These are phyloP conservation scores for Dacryopinax primogenitus DNA, from an alignment of 768 basidiomycete species.

Conservation along the genomic window DNA sequence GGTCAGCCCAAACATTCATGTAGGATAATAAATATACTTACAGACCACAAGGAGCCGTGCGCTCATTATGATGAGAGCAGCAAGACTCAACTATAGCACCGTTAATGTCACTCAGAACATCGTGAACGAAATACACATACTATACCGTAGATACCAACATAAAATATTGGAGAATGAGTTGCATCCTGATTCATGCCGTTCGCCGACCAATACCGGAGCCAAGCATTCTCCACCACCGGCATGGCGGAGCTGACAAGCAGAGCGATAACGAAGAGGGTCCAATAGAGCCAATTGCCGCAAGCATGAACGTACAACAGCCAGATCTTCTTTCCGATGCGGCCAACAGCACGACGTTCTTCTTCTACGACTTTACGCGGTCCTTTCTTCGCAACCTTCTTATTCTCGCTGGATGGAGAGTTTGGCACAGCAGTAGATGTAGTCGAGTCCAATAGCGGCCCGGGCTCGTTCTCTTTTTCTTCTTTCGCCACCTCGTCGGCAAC, in stretches of 20 bases:
- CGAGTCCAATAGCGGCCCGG: background rate
- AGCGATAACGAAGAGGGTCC: conserved; percentile 42
- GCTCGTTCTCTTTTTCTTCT: background rate
- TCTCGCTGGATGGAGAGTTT: background rate
- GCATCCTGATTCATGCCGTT: conserved; percentile 26
- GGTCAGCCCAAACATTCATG: conserved; percentile 11
- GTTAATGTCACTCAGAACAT: background rate
- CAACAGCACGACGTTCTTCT: conserved; percentile 54
- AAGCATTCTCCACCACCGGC: conserved; percentile 58
- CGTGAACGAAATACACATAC: conserved; percentile 30
- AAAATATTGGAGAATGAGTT: conserved; percentile 41
- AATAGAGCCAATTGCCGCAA: conserved; percentile 42
- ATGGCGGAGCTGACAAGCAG: conserved; percentile 46
- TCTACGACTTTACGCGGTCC: conserved; percentile 71
- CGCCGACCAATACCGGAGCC: conserved; percentile 49
- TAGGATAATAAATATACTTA: conserved; percentile 26
- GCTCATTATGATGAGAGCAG: conserved; percentile 46
- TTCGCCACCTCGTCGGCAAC: conserved; percentile 12
- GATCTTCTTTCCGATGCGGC: conserved; percentile 51
- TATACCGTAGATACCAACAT: conserved; percentile 57
- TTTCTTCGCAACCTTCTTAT: conserved; percentile 30
- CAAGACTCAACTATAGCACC: conserved; percentile 16
- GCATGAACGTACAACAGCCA: conserved; percentile 49
- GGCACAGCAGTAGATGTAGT: background rate
- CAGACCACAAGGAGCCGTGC: conserved; percentile 61